phyloP scores from a whole-genome alignment of 345 rosid genomes.

The Eucalyptus regnans region DNA sequence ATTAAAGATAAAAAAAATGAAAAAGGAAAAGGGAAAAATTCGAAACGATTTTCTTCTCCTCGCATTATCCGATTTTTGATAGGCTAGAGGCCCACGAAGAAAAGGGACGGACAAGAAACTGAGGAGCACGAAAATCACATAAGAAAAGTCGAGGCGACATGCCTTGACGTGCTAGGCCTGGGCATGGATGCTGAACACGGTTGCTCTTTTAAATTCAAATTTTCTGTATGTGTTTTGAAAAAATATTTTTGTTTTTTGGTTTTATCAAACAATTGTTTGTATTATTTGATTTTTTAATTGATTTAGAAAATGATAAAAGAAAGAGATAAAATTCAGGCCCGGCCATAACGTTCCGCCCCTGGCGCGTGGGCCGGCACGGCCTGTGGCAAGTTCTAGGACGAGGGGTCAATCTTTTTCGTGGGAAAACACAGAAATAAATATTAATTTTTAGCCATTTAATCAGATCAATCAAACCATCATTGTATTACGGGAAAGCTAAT shows the following conservation, averaged over 20 bases:
- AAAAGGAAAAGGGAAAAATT: background rate
- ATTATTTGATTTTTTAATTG: background rate
- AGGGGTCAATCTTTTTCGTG: background rate
- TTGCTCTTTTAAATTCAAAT: background rate
- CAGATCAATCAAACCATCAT: background rate
- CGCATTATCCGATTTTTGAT: background rate
- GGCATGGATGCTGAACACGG: background rate
- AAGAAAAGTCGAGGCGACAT: background rate
- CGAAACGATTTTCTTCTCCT: background rate
- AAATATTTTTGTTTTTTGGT: background rate
- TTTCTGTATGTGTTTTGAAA: background rate
- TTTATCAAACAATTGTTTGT: background rate
- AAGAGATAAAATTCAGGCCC: background rate
- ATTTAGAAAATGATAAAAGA: background rate
- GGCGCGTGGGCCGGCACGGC: background rate
- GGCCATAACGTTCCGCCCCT: background rate
- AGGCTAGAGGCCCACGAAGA: background rate
- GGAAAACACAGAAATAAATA: background rate
- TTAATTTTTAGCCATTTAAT: background rate
- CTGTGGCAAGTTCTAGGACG: background rate
- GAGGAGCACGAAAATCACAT: accelerated
- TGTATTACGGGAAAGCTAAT: background rate
- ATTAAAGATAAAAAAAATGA: accelerated
- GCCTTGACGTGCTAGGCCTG: background rate
- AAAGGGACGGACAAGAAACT: background rate